These are phyloP conservation scores for Cicer cuneatum DNA, from an alignment of 306 rosid genomes.

Conservation along the genomic window DNA sequence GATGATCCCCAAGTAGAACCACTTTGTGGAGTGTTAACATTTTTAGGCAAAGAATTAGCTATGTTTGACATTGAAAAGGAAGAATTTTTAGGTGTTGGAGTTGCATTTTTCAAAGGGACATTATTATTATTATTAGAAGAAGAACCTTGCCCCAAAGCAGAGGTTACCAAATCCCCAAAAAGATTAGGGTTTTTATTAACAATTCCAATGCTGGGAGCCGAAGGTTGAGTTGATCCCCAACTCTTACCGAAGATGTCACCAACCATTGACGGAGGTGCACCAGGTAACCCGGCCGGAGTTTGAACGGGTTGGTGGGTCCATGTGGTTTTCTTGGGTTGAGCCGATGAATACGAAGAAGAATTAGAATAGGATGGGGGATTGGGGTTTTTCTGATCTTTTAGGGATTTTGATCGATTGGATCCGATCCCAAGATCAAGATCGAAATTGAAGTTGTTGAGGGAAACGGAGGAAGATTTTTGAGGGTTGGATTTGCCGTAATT, in stretches of 20 bases:
- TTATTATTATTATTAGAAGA: constrained; percentile 37
- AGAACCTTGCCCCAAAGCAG: constrained; percentile 70
- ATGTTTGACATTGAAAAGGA: constrained; percentile 77
- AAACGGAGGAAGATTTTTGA: constrained; percentile 56
- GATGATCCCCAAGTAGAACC: constrained; percentile 62
- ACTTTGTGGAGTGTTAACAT: constrained; percentile 41
- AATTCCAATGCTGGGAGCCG: constrained; percentile 56
- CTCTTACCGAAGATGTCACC: constrained; percentile 92
- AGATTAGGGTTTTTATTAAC: constrained; percentile 81
- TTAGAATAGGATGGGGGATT: constrained; percentile 55
- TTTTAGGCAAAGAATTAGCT: constrained; percentile 75
- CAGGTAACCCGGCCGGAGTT: constrained; percentile 50
- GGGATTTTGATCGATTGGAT: constrained; percentile 76
- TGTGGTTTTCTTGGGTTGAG: constrained; percentile 73
- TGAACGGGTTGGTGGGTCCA: constrained; percentile 91
- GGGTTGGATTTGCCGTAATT: constrained; percentile 44
- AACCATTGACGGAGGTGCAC: constrained; percentile 76
- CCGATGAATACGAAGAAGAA: constrained; percentile 44
- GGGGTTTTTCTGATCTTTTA: constrained; percentile 81
- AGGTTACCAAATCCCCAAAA: constrained; percentile 85
- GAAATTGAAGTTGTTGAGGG: constrained; percentile 68
- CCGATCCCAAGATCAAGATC: constrained; percentile 92
- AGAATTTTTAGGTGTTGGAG: constrained; percentile 43
- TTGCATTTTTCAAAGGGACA: constrained; percentile 68
- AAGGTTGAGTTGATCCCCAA: constrained; percentile 68